Evolutionary conservation across 352 stramenopile species (phyloP), one percentile per base, ranked within the genome.

Genomic region (Phytophthora ohioensis): DNA sequence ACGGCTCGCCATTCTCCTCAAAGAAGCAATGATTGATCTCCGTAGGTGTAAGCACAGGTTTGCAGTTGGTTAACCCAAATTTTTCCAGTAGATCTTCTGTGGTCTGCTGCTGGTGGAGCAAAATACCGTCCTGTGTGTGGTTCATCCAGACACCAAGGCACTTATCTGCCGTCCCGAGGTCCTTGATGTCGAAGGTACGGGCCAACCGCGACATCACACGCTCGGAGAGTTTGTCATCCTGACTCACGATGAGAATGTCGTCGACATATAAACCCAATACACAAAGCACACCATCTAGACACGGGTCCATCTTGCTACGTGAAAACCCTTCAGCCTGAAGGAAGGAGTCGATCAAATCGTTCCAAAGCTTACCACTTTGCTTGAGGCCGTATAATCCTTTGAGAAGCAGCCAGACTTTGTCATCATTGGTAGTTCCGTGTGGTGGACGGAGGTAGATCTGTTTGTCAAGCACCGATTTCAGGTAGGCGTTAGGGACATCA

Each of bases 401-500:
- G 15, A 49, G n/a, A 34, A 49, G 15, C 21, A 49, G 2, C 43
- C 43, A 49, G 10, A 17, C 17, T 2, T 31, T 6, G 8, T 17
- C 7, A 17, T 7, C 43, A 15, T 58, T 52, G 32, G 39, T 51
- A 10, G 52, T 54, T 64, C 46, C 54, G 6, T 8, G 3, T 34
- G 62, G 62, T 34, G 60, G 49, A 11, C 27, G 57, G 3, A 64
- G 39, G 21, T 51, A 59, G 47, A 70, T 71, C 3, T 54, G 54
- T 32, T 62, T 67, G 36, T 64, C 62, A 5, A 70, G 15, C 21
- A 3, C 36, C 7, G 52, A 47, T 43, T 71, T 62, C 6, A 71
- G 4, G 9, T 71, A 67, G 3, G 64, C 64, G 12, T 62, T 67
- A 0, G 56, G 64, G 5, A 71, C 64, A 31, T 67, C 64, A 10